Evolutionary conservation across 139 green algal genomes (phyloP), one percentile per base, ranked within the genome.

Genomic region (Pleodorina starrii): DNA sequence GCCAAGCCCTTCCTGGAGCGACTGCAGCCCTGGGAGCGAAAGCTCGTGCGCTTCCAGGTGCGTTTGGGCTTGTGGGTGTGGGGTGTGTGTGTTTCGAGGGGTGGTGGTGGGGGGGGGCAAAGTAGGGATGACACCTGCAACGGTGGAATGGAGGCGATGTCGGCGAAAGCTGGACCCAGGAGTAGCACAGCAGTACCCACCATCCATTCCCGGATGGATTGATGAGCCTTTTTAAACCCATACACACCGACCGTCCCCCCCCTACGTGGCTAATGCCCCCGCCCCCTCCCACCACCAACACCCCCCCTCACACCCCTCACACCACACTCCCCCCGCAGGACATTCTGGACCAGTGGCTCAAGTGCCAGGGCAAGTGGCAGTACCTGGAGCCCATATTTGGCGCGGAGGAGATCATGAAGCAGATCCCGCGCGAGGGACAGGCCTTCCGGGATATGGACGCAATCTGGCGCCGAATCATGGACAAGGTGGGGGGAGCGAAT

Each of bases 381-480:
- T 98, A 98, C 93, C 91, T 98, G 86, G 95, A 97, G 82, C 96
- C 96, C 85, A 97, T 98, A 87, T 98, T 98, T 88, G 90, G 72
- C 48, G 94, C 91, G 27, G 93, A 95, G 27, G 96, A 98, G 92
- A 98, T 98, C 93, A 92, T 97, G 59, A 95, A 96, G 84, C 96
- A 98, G 92, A 97, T 98, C 93, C 96, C 96, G 16, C 94, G 96
- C 89, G 96, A 97, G 76, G 95, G 96, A 14, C 59, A 80, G 44
- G 94, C 93, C 19, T 96, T 96, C 94, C 50, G 87, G 6, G 77
- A 93, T 38, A 96, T 96, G 91, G 95, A 97, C 86, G 54, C 68
- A 40, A 95, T 87, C 59, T 97, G 95, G 95, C 87, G 95, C 14
- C 68, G 79, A 59, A 95, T 97, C 91, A 97, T 97, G 95, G 82